These are phyloP conservation scores for Chlamydomonas reinhardtii DNA, from an alignment of 163 green algal genomes.

Conservation along the genomic window DNA sequence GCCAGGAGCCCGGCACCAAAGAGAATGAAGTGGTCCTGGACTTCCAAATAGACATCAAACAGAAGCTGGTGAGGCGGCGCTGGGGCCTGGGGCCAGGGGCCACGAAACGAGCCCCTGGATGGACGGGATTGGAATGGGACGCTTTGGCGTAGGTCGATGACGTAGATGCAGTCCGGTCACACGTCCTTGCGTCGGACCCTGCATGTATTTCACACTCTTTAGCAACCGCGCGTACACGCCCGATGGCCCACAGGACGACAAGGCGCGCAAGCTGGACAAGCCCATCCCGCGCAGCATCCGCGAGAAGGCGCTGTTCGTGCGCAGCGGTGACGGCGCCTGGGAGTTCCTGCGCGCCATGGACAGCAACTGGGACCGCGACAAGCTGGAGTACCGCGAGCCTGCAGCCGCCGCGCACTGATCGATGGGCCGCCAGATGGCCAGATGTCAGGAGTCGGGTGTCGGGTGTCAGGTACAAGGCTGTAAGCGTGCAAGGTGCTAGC, in stretches of 20 bases:
- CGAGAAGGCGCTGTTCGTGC: constrained; percentile 41
- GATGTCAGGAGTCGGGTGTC: no score
- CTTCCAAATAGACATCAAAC: constrained; percentile 21
- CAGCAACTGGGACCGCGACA: constrained; percentile 47
- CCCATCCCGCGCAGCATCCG: constrained; percentile 37
- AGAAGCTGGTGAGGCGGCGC: constrained; percentile 26
- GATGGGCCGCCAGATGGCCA: no score
- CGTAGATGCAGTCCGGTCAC: no score
- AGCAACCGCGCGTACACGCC: no score
- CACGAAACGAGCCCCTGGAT: no score
- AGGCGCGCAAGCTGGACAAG: constrained; percentile 33
- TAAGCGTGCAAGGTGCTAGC: no score
- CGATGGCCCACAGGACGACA: constrained; percentile 9
- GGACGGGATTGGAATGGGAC: no score
- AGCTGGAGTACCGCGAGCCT: constrained; percentile 20
- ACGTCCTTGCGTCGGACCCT: no score
- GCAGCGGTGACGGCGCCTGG: constrained; percentile 36
- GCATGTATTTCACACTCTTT: no score
- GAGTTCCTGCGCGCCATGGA: constrained; percentile 32
- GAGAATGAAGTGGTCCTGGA: neutral
- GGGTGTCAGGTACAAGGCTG: no score
- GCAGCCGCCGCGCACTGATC: neutral
- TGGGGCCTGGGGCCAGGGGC: neutral
- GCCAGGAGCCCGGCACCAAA: neutral
- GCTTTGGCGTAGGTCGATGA: no score